phyloP scores from a whole-genome alignment of 805 yeast genomes.

The Kuraishia ogatae region DNA sequence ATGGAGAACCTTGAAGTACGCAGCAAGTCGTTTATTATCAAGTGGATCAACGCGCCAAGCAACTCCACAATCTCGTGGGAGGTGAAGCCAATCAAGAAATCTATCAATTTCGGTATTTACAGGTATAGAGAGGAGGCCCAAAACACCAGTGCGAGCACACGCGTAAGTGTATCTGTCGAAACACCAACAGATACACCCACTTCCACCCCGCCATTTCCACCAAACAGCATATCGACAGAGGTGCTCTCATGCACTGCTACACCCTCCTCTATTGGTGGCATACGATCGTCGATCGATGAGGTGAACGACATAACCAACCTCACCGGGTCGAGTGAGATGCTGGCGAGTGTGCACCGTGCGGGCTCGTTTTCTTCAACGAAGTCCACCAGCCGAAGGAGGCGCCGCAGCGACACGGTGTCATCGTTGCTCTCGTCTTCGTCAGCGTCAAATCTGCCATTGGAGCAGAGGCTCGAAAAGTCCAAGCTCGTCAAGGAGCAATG shows the following conservation, averaged over 20 bases:
- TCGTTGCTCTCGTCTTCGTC: neutral
- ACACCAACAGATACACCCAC: neutral
- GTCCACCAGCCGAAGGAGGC: neutral
- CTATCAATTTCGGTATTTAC: conserved; percentile 33
- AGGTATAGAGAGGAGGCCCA: conserved; percentile 14
- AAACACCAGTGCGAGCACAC: neutral
- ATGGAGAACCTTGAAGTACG: conserved; percentile 93
- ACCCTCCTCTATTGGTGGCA: neutral
- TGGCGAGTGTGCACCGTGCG: neutral
- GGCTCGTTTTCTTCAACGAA: neutral
- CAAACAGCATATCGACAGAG: neutral
- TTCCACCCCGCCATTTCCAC: neutral
- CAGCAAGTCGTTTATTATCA: conserved; percentile 79
- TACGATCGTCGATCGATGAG: conserved; percentile 2
- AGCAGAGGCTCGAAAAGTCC: conserved; percentile 48
- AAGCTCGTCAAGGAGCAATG: conserved; percentile 44
- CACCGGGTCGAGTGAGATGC: neutral
- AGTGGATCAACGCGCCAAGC: conserved; percentile 80
- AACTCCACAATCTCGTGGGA: conserved; percentile 67
- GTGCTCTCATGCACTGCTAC: neutral
- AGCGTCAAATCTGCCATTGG: conserved; percentile 17
- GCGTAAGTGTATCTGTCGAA: neutral
- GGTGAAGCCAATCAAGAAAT: conserved; percentile 66
- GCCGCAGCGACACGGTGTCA: neutral
- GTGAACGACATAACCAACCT: conserved; percentile 1